Evolutionary conservation across 2,329 filamentous ascomycete species (phyloP).

Genomic region (Ophiostoma angusticollis): DNA sequence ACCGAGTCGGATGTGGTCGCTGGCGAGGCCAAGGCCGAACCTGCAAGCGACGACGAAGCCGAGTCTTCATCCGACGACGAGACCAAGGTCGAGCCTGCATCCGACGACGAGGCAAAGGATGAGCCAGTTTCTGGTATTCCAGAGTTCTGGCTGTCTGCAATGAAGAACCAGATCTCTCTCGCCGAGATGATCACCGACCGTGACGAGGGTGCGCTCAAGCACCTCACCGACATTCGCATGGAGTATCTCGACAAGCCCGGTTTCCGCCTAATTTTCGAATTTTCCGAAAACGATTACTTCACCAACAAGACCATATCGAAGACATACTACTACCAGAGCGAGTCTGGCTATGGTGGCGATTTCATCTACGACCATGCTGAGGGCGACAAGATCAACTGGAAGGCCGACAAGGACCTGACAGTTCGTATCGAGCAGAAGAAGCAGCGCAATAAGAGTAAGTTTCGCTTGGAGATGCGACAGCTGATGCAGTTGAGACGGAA

Average conservation of each 20-base stretch:
- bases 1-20: conserved; percentile 76
- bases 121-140: conserved; percentile 67
- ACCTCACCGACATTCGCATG: conserved; percentile 89
- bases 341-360: conserved; percentile 95
- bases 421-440: conserved; percentile 97
- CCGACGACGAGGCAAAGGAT: conserved; percentile 33
- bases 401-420: conserved; percentile 81
- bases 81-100: conserved; percentile 41
- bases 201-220: conserved; percentile 86
- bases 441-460: conserved; percentile 96
- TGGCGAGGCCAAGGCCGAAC: conserved; percentile 68
- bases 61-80: conserved; percentile 39
- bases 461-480: neutral
- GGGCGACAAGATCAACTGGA: conserved; percentile 97
- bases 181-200: conserved; percentile 98
- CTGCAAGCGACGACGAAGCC: conserved; percentile 48
- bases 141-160: conserved; percentile 98
- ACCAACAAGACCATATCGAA: conserved; percentile 94
- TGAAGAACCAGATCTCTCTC: conserved; percentile 98
- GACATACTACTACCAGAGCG: conserved; percentile 98
- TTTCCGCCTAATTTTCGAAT: conserved; percentile 97
- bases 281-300: conserved; percentile 91
- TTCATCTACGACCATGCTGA: conserved; percentile 99
- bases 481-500: too few relatives aligned
- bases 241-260: conserved; percentile 97